Conservation (phyloP, 2,329 filamentous ascomycete genomes). For the Didymella pomorum region DNA sequence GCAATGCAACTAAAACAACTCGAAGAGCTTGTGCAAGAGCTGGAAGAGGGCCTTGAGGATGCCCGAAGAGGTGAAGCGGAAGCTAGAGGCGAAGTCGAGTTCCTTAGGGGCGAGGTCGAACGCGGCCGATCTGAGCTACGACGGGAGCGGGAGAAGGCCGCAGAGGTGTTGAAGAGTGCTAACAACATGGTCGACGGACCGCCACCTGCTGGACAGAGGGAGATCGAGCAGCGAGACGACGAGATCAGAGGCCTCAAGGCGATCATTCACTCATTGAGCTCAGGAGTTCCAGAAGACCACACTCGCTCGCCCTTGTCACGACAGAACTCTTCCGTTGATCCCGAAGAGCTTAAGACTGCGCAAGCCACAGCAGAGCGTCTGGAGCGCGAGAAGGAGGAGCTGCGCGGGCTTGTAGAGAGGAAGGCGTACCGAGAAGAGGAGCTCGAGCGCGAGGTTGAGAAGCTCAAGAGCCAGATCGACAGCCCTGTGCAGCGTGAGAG, state of each 20-base stretch:
- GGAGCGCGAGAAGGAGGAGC: slow-evolving; percentile 80
- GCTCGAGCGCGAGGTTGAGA: slow-evolving; percentile 81
- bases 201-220: slow-evolving; percentile 64
- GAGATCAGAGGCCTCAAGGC: slow-evolving; percentile 97
- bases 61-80: slow-evolving; percentile 93
- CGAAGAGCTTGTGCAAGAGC: slow-evolving; percentile 93
- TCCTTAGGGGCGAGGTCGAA: slow-evolving; percentile 92
- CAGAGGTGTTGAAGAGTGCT: slow-evolving; percentile 65
- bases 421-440: slow-evolving; percentile 82
- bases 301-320: slow-evolving; percentile 44
- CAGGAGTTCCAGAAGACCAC: slow-evolving; percentile 64
- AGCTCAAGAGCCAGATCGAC: slow-evolving; percentile 55
- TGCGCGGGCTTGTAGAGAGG: slow-evolving; percentile 74
- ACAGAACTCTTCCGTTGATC: slow-evolving; percentile 37
- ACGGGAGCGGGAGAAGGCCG: slow-evolving; percentile 84
- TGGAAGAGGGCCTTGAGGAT: slow-evolving; percentile 96
- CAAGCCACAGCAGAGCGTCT: slow-evolving; percentile 71
- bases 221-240: slow-evolving; percentile 93
- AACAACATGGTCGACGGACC: slow-evolving; percentile 56
- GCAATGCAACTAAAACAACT: slow-evolving; percentile 92
- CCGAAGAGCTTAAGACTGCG: slow-evolving; percentile 64
- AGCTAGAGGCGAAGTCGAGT: slow-evolving; percentile 94
- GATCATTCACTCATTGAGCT: slow-evolving; percentile 94
- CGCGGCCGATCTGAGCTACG: slow-evolving; percentile 86
- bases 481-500: slow-evolving; percentile 59